Evolutionary conservation across 1,139 yeast genomes (phyloP), one percentile per base, ranked within the genome.

Genomic region (Nakaseomyces delphensis): DNA sequence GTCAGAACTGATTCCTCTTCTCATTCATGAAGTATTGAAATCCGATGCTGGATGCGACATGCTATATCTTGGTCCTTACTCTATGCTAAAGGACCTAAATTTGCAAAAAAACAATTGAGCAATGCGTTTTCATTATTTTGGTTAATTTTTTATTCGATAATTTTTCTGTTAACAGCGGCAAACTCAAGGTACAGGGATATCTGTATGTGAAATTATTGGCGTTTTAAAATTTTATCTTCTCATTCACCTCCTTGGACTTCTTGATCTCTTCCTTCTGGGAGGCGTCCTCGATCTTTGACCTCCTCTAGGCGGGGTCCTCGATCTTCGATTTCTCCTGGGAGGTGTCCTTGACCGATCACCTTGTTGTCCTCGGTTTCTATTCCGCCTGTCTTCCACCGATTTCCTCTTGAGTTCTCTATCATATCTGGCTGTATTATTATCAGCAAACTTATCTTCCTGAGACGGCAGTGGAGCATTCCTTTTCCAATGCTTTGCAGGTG

Each of bases 261-360:
- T 20, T 3, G 39, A 36, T 24, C 29, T 25, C 11, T 25, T 18
- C 14, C 39, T 36, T 36, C 48, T 46, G 13, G 51, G 48, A 4
- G 55, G 53, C 5, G 53, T 49, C 9, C 50, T 44, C n/a, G 48
- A 49, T 19, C 55, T 46, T 15, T 45, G 44, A 35, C 57, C 44
- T 3, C 39, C 20, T 32, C 50, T 43, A 5, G 56, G 54, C 14
- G 59, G 55, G 28, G 51, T 51, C 19, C 49, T 46, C 1, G 55
- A 48, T 36, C 56, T 45, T 18, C 35, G 44, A 9, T 46, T 46
- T 35, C 43, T 43, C 25, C 38, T 25, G 15, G 51, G 40, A 3
- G 49, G 46, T 14, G 43, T 43, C 15, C 37, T 36, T 5, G 47
- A 42, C 33, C 47, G 41, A 11, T 31, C 13, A 19, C 29, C 18